Evolutionary conservation across 768 basidiomycete species (phyloP).

Genomic region (Russula dissimulans): DNA sequence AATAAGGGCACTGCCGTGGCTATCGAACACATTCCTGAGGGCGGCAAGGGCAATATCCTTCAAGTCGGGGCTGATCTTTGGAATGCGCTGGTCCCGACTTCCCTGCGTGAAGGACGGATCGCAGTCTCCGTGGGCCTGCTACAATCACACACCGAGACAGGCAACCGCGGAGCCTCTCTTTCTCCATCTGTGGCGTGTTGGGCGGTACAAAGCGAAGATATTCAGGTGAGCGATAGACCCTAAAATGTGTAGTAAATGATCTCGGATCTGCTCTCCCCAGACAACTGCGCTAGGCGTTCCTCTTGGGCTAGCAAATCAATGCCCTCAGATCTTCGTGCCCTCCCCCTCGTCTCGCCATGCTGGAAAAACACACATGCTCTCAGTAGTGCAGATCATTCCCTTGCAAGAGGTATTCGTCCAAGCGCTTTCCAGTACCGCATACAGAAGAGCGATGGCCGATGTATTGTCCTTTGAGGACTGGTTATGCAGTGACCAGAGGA

Average conservation of each 20-base stretch:
- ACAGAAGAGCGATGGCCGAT: conserved; percentile 19
- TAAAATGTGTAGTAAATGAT: background rate
- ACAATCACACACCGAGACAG: background rate
- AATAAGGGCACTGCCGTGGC: background rate
- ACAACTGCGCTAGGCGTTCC: conserved; percentile 5
- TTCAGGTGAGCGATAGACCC: conserved; percentile 22
- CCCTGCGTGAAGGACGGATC: background rate
- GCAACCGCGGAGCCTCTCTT: background rate
- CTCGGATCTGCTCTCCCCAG: conserved; percentile 20
- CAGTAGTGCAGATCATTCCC: conserved; percentile 13
- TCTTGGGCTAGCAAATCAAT: conserved; percentile 1
- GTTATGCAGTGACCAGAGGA: conserved; percentile 21
- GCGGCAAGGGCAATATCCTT: background rate
- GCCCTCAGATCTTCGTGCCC: background rate
- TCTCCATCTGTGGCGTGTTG: conserved; percentile 27
- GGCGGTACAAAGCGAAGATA: conserved; percentile 31
- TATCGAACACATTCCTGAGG: background rate
- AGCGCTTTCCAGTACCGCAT: conserved; percentile 22
- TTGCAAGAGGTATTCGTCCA: conserved; percentile 23
- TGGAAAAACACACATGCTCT: conserved; percentile 12
- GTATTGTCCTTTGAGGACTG: conserved; percentile 20
- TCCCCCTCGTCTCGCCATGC: background rate
- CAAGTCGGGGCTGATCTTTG: conserved; percentile 7
- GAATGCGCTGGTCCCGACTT: background rate
- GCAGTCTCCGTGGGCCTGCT: conserved; percentile 6